A percentile compares a stretch with the other conserved stretches of the same genome.
Conservation (phyloP, 352 stramenopile species). For the Halophytophthora batemanensis region DNA sequence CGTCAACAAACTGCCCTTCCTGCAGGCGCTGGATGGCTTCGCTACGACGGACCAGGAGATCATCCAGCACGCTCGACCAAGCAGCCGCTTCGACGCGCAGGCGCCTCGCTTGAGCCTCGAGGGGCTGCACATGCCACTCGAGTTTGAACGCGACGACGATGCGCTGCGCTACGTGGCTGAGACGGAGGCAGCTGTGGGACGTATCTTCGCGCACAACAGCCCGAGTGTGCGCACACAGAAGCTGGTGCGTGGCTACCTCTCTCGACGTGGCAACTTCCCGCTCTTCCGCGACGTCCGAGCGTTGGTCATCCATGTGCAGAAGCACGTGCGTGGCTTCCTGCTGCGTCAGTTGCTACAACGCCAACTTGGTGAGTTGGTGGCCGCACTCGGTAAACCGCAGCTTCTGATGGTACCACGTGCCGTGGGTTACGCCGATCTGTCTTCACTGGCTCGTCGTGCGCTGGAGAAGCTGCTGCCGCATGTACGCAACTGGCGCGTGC, state of each 20-base stretch:
- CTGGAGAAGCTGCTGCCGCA: slow-evolving; percentile 50
- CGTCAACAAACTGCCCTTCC: slow-evolving; percentile 61
- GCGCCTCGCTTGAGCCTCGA: slow-evolving; percentile 29
- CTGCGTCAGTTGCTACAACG: slow-evolving; percentile 41
- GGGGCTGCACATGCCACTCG: slow-evolving; percentile 33
- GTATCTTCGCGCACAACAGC: slow-evolving; percentile 43
- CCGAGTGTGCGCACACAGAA: slow-evolving; percentile 27
- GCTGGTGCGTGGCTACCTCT: slow-evolving; percentile 50
- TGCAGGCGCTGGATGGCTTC: slow-evolving; percentile 60
- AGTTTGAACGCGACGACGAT: slow-evolving; percentile 43
- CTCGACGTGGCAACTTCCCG: slow-evolving; percentile 33
- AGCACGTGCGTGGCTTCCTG: slow-evolving; percentile 57
- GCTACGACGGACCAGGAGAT: slow-evolving; percentile 64
- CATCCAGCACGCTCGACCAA: slow-evolving; percentile 42
- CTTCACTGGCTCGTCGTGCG: slow-evolving; percentile 30
- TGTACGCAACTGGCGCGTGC: slow-evolving; percentile 53
- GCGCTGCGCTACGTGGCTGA: slow-evolving; percentile 35
- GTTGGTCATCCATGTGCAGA: slow-evolving; percentile 54
- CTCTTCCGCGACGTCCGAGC: slow-evolving; percentile 40
- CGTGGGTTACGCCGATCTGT: slow-evolving; percentile 23
- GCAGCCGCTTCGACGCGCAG: slow-evolving; percentile 32
- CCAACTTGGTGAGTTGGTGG: slow-evolving; percentile 52
- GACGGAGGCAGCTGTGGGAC: slow-evolving; percentile 24
- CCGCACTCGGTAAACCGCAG: slow-evolving; percentile 37
- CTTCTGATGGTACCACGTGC: slow-evolving; percentile 37